Conservation (phyloP, 345 rosid species). For the Eucalyptus fibrosa region DNA sequence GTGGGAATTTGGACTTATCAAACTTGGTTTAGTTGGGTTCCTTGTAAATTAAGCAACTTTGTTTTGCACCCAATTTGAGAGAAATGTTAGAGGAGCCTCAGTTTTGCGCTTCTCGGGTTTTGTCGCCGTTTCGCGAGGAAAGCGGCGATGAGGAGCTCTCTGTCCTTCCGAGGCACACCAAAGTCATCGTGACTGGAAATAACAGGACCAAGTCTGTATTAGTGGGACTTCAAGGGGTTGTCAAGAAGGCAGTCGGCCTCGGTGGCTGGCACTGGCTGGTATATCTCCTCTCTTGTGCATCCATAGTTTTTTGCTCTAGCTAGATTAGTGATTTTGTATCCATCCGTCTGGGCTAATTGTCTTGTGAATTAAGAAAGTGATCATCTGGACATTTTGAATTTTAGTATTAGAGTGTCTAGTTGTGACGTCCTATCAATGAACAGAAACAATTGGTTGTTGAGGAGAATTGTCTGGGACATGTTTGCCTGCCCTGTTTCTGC, state of each 20-base stretch:
- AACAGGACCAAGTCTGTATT: conserved; percentile 60
- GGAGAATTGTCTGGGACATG: not conserved
- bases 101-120: conserved; percentile 25
- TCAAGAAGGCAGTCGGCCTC: conserved; percentile 69
- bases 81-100: conserved; percentile 27
- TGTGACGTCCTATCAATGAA: not conserved
- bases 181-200: conserved; percentile 61
- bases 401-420: not conserved
- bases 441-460: not conserved
- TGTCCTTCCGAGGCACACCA: conserved; percentile 64
- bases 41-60: not conserved
- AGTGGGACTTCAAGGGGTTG: conserved; percentile 66
- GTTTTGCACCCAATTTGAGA: not conserved
- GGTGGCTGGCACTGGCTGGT: conserved; percentile 92
- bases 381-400: not conserved
- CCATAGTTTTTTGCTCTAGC: not conserved
- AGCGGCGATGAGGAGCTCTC: conserved; percentile 61
- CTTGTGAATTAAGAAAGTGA: not conserved
- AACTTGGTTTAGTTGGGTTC: not conserved
- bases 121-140: conserved; percentile 44
- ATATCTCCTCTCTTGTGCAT: not conserved
- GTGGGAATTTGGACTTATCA: not conserved
- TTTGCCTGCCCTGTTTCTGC: not conserved
- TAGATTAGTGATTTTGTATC: not conserved
- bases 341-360: not conserved